Percentiles rank a stretch among this genome's conserved stretches.
Conservation (phyloP, 2,329 filamentous ascomycete genomes). For the Ophiostoma novo-ulmi region DNA sequence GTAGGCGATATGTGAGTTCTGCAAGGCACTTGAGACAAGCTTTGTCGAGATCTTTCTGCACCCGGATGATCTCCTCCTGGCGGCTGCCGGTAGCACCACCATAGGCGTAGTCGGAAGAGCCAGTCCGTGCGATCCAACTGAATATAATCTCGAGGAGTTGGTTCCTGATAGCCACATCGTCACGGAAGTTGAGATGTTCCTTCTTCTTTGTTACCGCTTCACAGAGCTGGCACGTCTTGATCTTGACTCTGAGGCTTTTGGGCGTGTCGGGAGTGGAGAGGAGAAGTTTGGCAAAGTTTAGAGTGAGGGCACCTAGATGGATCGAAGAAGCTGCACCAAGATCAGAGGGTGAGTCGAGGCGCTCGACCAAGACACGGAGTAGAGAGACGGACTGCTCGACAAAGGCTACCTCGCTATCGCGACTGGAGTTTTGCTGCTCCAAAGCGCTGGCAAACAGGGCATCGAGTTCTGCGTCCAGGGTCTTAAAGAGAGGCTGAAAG, state of each 20-base stretch:
- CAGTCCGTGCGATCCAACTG: conserved; percentile 58
- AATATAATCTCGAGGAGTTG: conserved; percentile 64
- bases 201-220: conserved; percentile 62
- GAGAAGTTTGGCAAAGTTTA: conserved; percentile 63
- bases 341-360: conserved; percentile 58
- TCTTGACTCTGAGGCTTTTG: conserved; percentile 58
- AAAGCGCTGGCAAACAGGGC: conserved; percentile 55
- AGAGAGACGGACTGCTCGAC: conserved; percentile 63
- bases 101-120: conserved; percentile 36
- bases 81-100: conserved; percentile 35
- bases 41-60: conserved; percentile 61
- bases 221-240: conserved; percentile 63
- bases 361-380: conserved; percentile 58
- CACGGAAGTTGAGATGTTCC: conserved; percentile 62
- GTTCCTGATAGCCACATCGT: conserved; percentile 64
- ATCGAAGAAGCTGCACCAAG: conserved; percentile 57
- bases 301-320: conserved; percentile 57
- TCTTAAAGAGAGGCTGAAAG: conserved; percentile 59
- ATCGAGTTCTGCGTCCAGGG: conserved; percentile 60
- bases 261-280: conserved; percentile 53
- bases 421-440: conserved; percentile 47
- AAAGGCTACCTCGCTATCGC: conserved; percentile 59
- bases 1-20: conserved; percentile 60
- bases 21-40: conserved; percentile 62
- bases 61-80: conserved; percentile 51